A percentile compares a stretch with the other conserved stretches of the same genome.
These are phyloP conservation scores for Fusarium sp. DNA, from an alignment of 2,329 filamentous ascomycete genomes.

Conservation along the genomic window DNA sequence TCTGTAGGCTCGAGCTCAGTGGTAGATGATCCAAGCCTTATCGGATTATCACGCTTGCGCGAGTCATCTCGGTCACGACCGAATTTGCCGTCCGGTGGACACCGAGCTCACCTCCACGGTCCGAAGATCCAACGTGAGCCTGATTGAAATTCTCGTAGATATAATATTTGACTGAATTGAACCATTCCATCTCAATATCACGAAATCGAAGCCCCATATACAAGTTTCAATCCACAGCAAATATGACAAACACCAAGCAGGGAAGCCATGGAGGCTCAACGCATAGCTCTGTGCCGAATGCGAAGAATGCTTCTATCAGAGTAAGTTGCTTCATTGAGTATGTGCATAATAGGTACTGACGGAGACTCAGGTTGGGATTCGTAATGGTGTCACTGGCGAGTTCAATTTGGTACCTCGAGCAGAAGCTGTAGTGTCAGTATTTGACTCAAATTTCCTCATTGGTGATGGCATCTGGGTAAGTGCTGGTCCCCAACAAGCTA, in stretches of 20 bases:
- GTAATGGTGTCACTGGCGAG: neutral
- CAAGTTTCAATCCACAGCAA: rapidly evolving
- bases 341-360: rapidly evolving
- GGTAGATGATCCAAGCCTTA: neutral
- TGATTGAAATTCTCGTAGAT: neutral
- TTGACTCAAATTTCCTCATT: slow-evolving; percentile 9
- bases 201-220: rapidly evolving
- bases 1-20: too few species aligned
- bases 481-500: rapidly evolving
- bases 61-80: neutral
- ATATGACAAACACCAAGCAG: neutral
- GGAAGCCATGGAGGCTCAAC: neutral
- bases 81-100: neutral
- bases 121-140: rapidly evolving
- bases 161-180: neutral
- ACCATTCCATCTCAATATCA: neutral
- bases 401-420: neutral
- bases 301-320: neutral
- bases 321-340: rapidly evolving
- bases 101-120: neutral
- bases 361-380: neutral
- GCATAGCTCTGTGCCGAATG: slow-evolving; percentile 3
- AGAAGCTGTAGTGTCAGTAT: neutral
- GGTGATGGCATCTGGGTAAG: slow-evolving; percentile 16
- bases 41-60: too few species aligned